Percentiles rank a stretch among this genome's conserved stretches.
phyloP scores from a whole-genome alignment of 768 basidiomycete genomes.

The Austroboletus eburneus region DNA sequence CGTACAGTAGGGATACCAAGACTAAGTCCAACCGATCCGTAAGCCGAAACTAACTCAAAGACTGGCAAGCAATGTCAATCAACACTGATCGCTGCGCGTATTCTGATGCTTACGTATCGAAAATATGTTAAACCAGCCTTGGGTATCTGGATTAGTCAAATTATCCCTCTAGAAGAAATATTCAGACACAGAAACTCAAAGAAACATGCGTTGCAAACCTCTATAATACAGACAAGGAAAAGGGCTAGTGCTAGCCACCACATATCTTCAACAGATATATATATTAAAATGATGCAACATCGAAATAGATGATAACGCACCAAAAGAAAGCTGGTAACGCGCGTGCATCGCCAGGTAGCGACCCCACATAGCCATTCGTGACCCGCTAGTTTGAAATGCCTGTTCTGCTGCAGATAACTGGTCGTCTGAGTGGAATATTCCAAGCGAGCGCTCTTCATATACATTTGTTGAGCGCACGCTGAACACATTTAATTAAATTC shows the following conservation, averaged over 20 bases:
- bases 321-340: slow-evolving; percentile 86
- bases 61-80: slow-evolving; percentile 37
- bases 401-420: slow-evolving; percentile 45
- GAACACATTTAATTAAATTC: slow-evolving; percentile 1
- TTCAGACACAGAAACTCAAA: not conserved
- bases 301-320: slow-evolving; percentile 36
- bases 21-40: slow-evolving; percentile 86
- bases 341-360: slow-evolving; percentile 79
- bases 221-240: slow-evolving; percentile 90
- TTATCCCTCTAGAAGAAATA: slow-evolving; percentile 45
- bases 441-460: slow-evolving; percentile 91
- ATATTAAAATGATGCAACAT: not conserved
- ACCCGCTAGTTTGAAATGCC: slow-evolving; percentile 40
- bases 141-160: slow-evolving; percentile 49
- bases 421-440: slow-evolving; percentile 58
- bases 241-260: slow-evolving; percentile 90
- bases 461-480: slow-evolving; percentile 92
- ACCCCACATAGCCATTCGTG: slow-evolving; percentile 65
- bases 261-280: slow-evolving; percentile 71
- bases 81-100: not conserved
- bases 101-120: slow-evolving; percentile 50
- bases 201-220: slow-evolving; percentile 45
- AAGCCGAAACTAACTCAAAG: slow-evolving; percentile 85
- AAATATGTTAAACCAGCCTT: slow-evolving; percentile 82
- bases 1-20: slow-evolving; percentile 80